Conservation (phyloP, 805 yeast species). For the Monosporozyma servazzii region DNA sequence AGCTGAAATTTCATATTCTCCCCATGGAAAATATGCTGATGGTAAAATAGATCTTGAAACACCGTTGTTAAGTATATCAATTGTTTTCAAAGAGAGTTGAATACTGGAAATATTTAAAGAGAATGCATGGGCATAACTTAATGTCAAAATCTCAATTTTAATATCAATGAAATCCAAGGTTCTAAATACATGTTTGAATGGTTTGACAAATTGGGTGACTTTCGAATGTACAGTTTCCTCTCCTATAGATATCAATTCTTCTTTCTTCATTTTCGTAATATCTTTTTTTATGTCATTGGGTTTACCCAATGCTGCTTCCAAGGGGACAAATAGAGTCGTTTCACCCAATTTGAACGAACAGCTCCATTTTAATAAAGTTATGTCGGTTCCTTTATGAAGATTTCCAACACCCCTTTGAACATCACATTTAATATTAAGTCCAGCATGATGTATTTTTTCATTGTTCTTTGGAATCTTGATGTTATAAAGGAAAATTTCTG, state of each 20-base stretch:
- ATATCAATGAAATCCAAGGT: conserved; percentile 21
- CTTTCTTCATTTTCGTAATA: not conserved
- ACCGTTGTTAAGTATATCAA: conserved; percentile 15
- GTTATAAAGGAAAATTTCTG: conserved; percentile 18
- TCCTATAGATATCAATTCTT: not conserved
- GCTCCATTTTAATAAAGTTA: conserved; percentile 14
- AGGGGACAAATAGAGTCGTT: conserved; percentile 9
- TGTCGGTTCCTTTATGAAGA: conserved; percentile 1
- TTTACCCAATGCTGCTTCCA: not conserved
- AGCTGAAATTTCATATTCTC: conserved; percentile 23
- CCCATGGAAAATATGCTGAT: conserved; percentile 10
- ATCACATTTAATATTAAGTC: conserved; percentile 8
- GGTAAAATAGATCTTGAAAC: conserved; percentile 16
- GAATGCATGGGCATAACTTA: conserved; percentile 11
- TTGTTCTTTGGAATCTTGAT: conserved; percentile 7
- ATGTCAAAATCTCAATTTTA: conserved; percentile 23
- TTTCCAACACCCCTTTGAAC: conserved; percentile 2
- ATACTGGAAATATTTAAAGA: conserved; percentile 21
- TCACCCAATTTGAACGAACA: conserved; percentile 16
- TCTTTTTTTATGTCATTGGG: not conserved
- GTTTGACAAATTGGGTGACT: not conserved
- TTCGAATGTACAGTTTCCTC: not conserved
- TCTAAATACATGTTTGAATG: conserved; percentile 5
- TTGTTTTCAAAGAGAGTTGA: conserved; percentile 19
- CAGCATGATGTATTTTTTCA: conserved; percentile 14